phyloP scores from a whole-genome alignment of 2,329 filamentous ascomycete species.

The Hirsutella thompsonii region DNA sequence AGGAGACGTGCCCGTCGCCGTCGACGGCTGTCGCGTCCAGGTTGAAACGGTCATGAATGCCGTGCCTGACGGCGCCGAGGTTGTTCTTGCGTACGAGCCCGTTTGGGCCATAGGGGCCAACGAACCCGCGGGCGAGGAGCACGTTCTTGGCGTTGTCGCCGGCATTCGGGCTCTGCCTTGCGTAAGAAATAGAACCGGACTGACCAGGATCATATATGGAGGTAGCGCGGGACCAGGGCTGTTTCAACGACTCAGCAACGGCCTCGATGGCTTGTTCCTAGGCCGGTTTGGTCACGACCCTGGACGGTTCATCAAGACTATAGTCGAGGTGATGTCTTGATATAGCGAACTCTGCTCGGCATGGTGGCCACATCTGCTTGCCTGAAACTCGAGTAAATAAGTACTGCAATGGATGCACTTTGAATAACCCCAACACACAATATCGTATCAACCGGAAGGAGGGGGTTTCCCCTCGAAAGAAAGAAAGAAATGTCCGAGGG shows the following conservation, averaged over 20 bases:
- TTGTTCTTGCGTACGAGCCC: slow-evolving; percentile 76
- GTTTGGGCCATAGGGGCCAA: slow-evolving; percentile 78
- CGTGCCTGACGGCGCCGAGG: slow-evolving; percentile 48
- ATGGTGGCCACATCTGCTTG: no score
- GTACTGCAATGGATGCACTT: no score
- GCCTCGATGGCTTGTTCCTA: slow-evolving; percentile 69
- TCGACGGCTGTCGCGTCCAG: slow-evolving; percentile 54
- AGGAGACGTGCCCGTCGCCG: slow-evolving; percentile 40
- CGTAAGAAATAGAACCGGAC: slow-evolving; percentile 35
- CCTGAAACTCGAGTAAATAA: no score
- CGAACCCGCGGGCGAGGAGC: slow-evolving; percentile 56
- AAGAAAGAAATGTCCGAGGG: no score
- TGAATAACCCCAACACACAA: no score
- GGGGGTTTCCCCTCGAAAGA: no score
- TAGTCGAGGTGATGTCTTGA: slow-evolving; percentile 52
- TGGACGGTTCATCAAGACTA: slow-evolving; percentile 56
- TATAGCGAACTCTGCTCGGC: not conserved
- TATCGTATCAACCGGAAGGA: no score
- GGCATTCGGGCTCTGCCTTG: slow-evolving; percentile 44
- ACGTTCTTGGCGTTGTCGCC: slow-evolving; percentile 59
- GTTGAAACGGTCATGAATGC: slow-evolving; percentile 49
- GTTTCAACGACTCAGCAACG: slow-evolving; percentile 52
- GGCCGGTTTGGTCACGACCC: slow-evolving; percentile 73
- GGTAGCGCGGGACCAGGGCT: slow-evolving; percentile 72
- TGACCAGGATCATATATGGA: slow-evolving; percentile 64